Conservation (phyloP, 805 yeast species). For the Millerozyma acaciae region DNA sequence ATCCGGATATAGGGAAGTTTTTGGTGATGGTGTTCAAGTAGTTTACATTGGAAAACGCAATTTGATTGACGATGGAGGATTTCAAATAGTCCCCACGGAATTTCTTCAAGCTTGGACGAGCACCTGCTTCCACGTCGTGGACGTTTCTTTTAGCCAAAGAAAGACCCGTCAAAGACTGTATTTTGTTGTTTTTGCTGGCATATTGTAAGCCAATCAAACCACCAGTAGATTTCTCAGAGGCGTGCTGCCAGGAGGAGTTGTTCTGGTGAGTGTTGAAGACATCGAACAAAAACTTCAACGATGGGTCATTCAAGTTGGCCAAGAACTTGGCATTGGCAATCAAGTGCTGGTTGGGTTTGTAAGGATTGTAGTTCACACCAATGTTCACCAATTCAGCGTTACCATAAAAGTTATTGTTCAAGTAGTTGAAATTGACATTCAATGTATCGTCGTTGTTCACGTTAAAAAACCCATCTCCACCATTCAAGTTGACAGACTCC, state of each 20-base stretch:
- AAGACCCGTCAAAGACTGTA: conserved; percentile 47
- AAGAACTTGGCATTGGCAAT: conserved; percentile 42
- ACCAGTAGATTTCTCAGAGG: conserved; percentile 52
- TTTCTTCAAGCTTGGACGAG: conserved; percentile 41
- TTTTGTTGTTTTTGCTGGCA: conserved; percentile 16
- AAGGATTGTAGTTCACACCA: conserved; percentile 46
- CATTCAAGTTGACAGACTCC: conserved; percentile 33
- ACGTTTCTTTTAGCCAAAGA: conserved; percentile 56
- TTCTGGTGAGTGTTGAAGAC: conserved; percentile 34
- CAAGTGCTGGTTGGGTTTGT: conserved; percentile 46
- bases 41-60: conserved; percentile 19
- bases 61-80: conserved; percentile 27
- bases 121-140: conserved; percentile 46
- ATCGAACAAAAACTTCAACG: conserved; percentile 37
- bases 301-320: conserved; percentile 45
- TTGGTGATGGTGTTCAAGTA: conserved; percentile 20
- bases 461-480: conserved; percentile 31
- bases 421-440: conserved; percentile 35
- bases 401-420: conserved; percentile 44
- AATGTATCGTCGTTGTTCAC: conserved; percentile 36
- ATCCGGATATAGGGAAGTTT: conserved; percentile 45
- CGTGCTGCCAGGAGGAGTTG: conserved; percentile 48
- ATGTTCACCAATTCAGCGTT: conserved; percentile 51
- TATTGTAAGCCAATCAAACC: conserved; percentile 50
- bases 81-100: conserved; percentile 34